Evolutionary conservation across 805 yeast species (phyloP).

Genomic region (Candida maris): DNA sequence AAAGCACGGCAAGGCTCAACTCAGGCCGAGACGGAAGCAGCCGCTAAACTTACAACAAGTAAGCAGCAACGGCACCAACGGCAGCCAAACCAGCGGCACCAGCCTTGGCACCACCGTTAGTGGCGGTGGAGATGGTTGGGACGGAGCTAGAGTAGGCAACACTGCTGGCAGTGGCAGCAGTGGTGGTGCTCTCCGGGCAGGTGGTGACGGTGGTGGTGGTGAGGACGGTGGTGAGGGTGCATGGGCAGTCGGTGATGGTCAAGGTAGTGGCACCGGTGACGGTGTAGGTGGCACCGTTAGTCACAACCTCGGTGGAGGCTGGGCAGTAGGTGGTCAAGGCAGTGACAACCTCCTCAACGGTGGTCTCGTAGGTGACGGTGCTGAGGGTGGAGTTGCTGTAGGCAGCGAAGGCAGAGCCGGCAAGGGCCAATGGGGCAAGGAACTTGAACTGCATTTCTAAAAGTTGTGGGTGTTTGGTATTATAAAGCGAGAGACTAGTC

Average conservation of each 20-base stretch:
- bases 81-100: conserved; percentile 39
- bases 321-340: conserved; percentile 84
- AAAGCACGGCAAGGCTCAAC: too few species aligned
- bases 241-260: conserved; percentile 84
- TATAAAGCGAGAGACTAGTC: conserved; percentile 30
- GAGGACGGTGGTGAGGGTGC: conserved; percentile 47
- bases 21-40: too few species aligned
- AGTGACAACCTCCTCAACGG: conserved; percentile 55
- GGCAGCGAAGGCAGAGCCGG: conserved; percentile 42
- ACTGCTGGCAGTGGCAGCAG: conserved; percentile 16
- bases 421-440: conserved; percentile 34
- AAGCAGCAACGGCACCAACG: conserved; percentile 38
- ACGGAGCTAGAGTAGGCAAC: conserved; percentile 16
- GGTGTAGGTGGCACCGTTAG: conserved; percentile 67
- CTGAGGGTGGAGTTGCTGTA: conserved; percentile 45
- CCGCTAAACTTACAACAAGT: conserved; percentile 34
- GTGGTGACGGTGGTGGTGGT: conserved; percentile 24
- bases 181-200: conserved; percentile 17
- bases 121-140: conserved; percentile 23
- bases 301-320: conserved; percentile 58
- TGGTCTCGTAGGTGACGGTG: conserved; percentile 44
- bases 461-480: conserved; percentile 6
- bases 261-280: conserved; percentile 77
- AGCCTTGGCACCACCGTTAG: conserved; percentile 34
- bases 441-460: conserved; percentile 34